These are phyloP conservation scores for Rubia yunnanensis DNA, from an alignment of 257 asterid genomes.

Conservation along the genomic window DNA sequence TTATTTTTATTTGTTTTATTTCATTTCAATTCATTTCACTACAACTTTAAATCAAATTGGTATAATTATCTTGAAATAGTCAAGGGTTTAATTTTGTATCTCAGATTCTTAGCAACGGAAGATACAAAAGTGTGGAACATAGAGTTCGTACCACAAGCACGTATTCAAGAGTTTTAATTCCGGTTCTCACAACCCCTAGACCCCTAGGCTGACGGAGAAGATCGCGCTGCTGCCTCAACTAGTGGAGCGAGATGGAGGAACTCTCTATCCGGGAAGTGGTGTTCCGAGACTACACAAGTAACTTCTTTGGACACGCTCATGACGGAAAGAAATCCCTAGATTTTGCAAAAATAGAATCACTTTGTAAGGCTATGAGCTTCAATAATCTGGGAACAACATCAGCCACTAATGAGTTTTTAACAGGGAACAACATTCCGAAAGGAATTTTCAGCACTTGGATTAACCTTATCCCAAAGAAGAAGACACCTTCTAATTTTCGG, in stretches of 20 bases:
- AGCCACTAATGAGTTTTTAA: too few relatives aligned
- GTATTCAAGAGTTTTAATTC: neutral
- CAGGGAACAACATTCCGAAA: too few relatives aligned
- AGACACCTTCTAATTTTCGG: too few relatives aligned
- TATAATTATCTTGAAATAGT: too few relatives aligned
- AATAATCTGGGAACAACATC: too few relatives aligned
- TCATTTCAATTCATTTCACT: too few relatives aligned
- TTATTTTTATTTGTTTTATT: too few relatives aligned
- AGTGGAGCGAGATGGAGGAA: neutral
- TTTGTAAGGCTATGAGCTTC: too few relatives aligned
- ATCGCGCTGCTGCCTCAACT: neutral
- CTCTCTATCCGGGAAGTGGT: neutral
- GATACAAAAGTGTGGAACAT: neutral
- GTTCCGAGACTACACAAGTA: neutral
- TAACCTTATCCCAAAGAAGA: too few relatives aligned
- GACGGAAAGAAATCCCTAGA: constrained; percentile 1
- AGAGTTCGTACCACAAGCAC: neutral
- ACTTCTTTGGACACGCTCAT: neutral
- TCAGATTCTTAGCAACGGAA: neutral
- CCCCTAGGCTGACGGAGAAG: neutral
- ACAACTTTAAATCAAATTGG: too few relatives aligned
- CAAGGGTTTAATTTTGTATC: neutral
- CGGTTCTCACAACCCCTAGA: neutral
- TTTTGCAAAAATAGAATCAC: neutral
- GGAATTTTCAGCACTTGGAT: too few relatives aligned